Evolutionary conservation across 352 stramenopile genomes (phyloP), one percentile per base, ranked within the genome.

Genomic region (Globisporangium uncinulatum): DNA sequence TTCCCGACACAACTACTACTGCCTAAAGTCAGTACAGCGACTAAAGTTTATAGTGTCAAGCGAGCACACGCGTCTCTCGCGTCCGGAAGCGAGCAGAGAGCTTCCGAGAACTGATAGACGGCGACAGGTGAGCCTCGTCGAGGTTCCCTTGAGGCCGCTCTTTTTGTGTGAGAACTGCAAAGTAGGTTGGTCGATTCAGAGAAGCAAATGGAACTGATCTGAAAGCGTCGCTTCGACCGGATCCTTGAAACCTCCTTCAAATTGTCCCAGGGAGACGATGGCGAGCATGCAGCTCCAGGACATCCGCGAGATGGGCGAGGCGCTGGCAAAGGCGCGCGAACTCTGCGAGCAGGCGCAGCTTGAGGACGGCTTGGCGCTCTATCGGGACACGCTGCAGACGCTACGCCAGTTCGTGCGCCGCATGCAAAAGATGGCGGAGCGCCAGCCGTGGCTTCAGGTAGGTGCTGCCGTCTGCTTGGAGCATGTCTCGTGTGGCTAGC

Each of bases 381-480:
- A 76, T 57, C 62, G 76, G 53, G 69, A 73, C n/a, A 86, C 82
- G 37, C 63, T 91, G 54, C 57, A 71, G 37, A 71, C 67, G 44
- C 65, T 89, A 46, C 75, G 63, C 24, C 74, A 84, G 54, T 89
- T 83, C 53, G 79, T 92, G 46, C 76, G 77, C 34, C 57, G 70
- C 36, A 83, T 92, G 65, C 79, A 64, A 47, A 85, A 85, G 44
- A 88, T 87, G 70, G 63, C 71, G 1, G 83, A 92, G 63, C 79
- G 81, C n/a, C 81, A 92, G 54, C 76, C 76, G 8, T 92, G 83
- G 83, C 71, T 94, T 17, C 80, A 92, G 61, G 79, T 87, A 66
- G 2, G 2, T 51, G 1, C 10, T 47, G 17, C 3, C 46, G 34
- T 42, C 15, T 1, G 13, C 4, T 48, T 6, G 0, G 15, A 36